Base-by-base conservation (phyloP, 352 stramenopile genomes). In the Globisporangium takayamanum region DNA sequence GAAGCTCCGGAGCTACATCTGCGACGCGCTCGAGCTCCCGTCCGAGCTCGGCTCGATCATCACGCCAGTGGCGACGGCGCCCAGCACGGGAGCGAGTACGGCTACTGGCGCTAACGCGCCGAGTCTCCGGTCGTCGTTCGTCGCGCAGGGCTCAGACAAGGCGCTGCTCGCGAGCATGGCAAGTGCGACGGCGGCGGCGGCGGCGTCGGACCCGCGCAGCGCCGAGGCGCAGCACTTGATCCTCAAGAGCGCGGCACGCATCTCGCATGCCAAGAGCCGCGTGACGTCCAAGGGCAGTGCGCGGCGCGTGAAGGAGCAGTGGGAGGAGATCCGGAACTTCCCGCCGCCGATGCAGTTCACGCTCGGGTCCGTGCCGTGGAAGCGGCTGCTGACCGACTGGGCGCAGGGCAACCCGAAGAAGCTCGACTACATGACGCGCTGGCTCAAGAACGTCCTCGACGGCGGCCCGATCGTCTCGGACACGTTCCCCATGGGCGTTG, bases 391-490 rank as follows among this genome's bases (percentile, higher is more conserved):
- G 2, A 88, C 83, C 33, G 85, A 95, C 50, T 95, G 85, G 85
- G 85, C 85, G 0, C 85, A 94, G 56, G 85, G 85, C 56, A 94
- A 94, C 68, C 80, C 85, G 28, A 94, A 94, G 68, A 94, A 94
- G 59, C 67, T 94, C n/a, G 85, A 95, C 59, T 95, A 95, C 66
- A 95, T 95, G 85, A 92, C 78, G 16, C 70, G 84, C 16, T 95
- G 85, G 85, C 75, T 95, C 42, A 92, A 95, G 71, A 95, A 95
- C 57, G 85, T 95, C 5, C 62, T 95, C 48, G 85, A 95, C 37
- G 83, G 83, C 30, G 85, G 81, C 25, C 80, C 84, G 1, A 91
- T 95, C 49, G 83, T 92, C 20, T 90, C 83, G n/a, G 82, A 89
- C 33, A 89, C 79, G 37, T 95, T 95, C 63, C 85, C 85, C 0